phyloP scores from a whole-genome alignment of 202 grass and related monocot genomes.

The Elaeis oleifera region DNA sequence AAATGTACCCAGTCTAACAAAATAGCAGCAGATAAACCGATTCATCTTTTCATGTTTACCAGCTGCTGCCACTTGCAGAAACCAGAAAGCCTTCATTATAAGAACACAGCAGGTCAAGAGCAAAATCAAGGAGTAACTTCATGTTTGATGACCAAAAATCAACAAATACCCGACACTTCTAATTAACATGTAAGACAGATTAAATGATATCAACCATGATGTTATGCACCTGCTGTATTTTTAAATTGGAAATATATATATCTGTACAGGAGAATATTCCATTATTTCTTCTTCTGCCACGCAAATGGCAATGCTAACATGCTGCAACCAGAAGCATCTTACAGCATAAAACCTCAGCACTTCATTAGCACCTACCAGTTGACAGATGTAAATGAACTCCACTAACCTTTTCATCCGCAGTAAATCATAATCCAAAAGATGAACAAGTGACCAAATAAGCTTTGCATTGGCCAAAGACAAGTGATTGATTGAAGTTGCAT shows the following conservation, averaged over 20 bases:
- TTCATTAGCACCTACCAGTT: not conserved
- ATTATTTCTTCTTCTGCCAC: slow-evolving; percentile 67
- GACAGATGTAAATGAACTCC: slow-evolving; percentile 5
- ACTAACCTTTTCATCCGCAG: not conserved
- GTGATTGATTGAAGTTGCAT: too few species aligned
- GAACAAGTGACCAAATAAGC: not conserved
- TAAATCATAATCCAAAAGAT: slow-evolving; percentile 3
- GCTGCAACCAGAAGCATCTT: slow-evolving; percentile 5
- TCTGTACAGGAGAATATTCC: slow-evolving; percentile 77
- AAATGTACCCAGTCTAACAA: too few species aligned
- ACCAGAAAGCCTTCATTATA: too few species aligned
- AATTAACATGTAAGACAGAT: slow-evolving; percentile 10
- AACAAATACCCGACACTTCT: slow-evolving; percentile 24
- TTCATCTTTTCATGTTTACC: too few species aligned
- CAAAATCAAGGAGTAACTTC: too few species aligned
- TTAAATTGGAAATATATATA: slow-evolving; percentile 37
- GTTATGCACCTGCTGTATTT: slow-evolving; percentile 26
- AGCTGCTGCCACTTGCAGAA: too few species aligned
- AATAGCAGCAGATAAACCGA: too few species aligned
- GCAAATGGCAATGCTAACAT: slow-evolving; percentile 38
- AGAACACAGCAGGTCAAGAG: too few species aligned
- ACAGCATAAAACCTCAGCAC: not conserved
- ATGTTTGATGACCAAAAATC: slow-evolving; percentile 14
- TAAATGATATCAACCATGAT: slow-evolving; percentile 26
- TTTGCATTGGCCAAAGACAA: not conserved